phyloP scores from a whole-genome alignment of 768 basidiomycete species.

The Boletus vinaceobasis region DNA sequence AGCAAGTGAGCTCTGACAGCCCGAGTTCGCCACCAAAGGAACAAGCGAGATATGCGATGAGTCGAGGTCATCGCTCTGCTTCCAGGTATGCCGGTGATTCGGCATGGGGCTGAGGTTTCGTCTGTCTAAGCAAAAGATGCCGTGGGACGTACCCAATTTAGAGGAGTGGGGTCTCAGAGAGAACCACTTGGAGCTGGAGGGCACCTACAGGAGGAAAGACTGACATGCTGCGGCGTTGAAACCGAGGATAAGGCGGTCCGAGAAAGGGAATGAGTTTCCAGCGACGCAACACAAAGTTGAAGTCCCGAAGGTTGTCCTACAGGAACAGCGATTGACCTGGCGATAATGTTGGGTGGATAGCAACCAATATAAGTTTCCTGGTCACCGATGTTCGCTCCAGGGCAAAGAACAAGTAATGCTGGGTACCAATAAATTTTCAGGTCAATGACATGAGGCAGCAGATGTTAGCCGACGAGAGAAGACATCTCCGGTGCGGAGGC shows the following conservation, averaged over 20 bases:
- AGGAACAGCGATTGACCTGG: conserved; percentile 8
- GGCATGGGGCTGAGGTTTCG: not conserved
- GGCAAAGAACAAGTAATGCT: not conserved
- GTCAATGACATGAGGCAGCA: conserved; percentile 9
- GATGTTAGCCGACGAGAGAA: conserved; percentile 18
- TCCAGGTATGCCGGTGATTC: conserved; percentile 1
- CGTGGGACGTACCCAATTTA: not conserved
- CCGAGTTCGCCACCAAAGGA: not conserved
- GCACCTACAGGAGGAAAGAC: not conserved
- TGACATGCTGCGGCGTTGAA: not conserved
- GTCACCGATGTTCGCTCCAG: not conserved
- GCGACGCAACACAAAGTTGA: conserved; percentile 21
- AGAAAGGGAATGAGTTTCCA: conserved; percentile 13
- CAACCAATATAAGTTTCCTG: not conserved
- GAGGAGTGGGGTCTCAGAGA: not conserved
- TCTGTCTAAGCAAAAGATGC: not conserved
- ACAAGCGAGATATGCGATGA: conserved; percentile 3
- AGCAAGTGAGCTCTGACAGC: not conserved
- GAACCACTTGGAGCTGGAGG: not conserved
- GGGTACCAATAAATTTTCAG: conserved; percentile 12
- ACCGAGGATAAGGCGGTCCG: conserved; percentile 6
- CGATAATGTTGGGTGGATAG: not conserved
- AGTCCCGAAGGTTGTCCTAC: conserved; percentile 12
- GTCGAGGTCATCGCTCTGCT: not conserved
- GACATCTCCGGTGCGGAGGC: conserved; percentile 19